Evolutionary conservation across 2,329 filamentous ascomycete genomes (phyloP).

Genomic region (Pseudogymnoascus sp.): DNA sequence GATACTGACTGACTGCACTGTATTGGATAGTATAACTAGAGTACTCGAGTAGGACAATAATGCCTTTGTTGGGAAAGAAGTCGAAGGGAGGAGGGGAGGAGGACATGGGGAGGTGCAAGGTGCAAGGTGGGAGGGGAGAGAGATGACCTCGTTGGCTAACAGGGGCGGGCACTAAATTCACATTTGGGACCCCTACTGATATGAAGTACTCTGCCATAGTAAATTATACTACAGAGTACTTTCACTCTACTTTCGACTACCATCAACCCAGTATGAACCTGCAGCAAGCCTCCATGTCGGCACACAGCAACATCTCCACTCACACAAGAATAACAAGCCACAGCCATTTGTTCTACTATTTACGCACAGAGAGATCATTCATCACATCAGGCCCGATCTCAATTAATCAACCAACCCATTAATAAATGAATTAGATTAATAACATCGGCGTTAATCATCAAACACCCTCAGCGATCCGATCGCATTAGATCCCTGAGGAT

Average conservation of each 20-base stretch:
- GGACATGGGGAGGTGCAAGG: too few species aligned
- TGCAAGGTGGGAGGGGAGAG: too few species aligned
- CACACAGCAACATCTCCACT: not conserved
- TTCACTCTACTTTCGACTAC: too few species aligned
- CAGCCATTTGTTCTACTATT: not conserved
- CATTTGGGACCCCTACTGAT: not conserved
- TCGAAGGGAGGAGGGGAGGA: not conserved
- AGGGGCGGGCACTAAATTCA: constrained; percentile 5
- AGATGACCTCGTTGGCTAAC: too few species aligned
- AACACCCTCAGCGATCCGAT: not conserved
- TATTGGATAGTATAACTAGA: not conserved
- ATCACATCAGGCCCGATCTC: not conserved
- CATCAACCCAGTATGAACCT: constrained; percentile 7
- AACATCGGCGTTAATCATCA: not conserved
- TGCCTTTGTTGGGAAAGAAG: not conserved
- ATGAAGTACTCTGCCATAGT: not conserved
- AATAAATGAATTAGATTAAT: not conserved
- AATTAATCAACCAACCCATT: not conserved
- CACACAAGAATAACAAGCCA: not conserved
- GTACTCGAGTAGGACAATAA: not conserved
- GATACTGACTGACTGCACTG: not conserved
- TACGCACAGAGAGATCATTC: not conserved
- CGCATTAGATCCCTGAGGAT: too few species aligned
- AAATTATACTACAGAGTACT: not conserved
- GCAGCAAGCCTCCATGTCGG: constrained; percentile 2